A percentile compares a stretch with the other conserved stretches of the same genome.
These are phyloP conservation scores for Cladobotryum mycophilum DNA, from an alignment of 2,329 filamentous ascomycete genomes.

Conservation along the genomic window DNA sequence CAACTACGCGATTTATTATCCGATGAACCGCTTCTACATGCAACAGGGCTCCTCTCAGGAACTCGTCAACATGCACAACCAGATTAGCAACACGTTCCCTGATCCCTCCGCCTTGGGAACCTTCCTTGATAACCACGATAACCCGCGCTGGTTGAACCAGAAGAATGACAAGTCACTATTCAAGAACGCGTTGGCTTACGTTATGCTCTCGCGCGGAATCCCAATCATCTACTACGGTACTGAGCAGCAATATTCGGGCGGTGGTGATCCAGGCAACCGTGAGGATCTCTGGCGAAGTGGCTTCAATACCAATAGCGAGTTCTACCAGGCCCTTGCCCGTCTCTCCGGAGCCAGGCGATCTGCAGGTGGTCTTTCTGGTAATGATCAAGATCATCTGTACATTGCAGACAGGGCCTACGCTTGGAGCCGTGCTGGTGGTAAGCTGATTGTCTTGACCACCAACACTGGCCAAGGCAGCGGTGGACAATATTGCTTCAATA, in stretches of 20 bases:
- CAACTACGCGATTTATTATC: constrained; percentile 50
- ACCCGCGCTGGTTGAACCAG: constrained; percentile 44
- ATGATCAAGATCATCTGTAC: constrained; percentile 40
- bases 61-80: constrained; percentile 32
- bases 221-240: constrained; percentile 61
- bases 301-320: constrained; percentile 38
- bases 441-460: constrained; percentile 40
- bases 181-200: constrained; percentile 55
- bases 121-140: constrained; percentile 56
- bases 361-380: constrained; percentile 36
- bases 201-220: constrained; percentile 55
- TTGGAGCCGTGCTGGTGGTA: constrained; percentile 37
- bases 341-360: constrained; percentile 41
- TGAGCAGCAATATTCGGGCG: constrained; percentile 51
- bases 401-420: constrained; percentile 37
- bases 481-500: constrained; percentile 36
- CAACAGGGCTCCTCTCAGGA: constrained; percentile 31
- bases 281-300: constrained; percentile 52
- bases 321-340: constrained; percentile 38
- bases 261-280: constrained; percentile 42
- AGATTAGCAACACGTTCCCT: constrained; percentile 29
- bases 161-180: constrained; percentile 49
- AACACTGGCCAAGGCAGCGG: constrained; percentile 35
- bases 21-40: constrained; percentile 20
- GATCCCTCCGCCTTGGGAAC: constrained; percentile 40